Base-by-base conservation (phyloP, 2,329 filamentous ascomycete species). In the Phyllosticta citrichinensis region DNA sequence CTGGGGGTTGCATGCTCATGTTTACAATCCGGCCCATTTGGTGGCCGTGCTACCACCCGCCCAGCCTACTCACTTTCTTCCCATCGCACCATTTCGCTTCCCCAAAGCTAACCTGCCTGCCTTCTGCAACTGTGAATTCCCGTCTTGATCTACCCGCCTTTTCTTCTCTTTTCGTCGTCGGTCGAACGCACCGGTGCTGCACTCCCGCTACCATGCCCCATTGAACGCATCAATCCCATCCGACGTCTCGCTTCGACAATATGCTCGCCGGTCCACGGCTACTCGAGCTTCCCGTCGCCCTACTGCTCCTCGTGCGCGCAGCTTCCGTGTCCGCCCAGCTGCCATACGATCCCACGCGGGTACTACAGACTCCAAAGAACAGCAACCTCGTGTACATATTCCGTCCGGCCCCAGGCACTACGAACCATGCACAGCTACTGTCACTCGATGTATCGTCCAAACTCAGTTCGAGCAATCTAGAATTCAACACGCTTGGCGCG, bases 291-390 rank as follows among this genome's bases (percentile, higher is more conserved):
- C 51, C 59, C 55, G 25, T 17, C 54, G 59, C 12, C 30, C 55
- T 61, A 55, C 11, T 57, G 27, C 20, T 57, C 3, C 51, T 58
- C 9, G 30, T 62, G 24, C 55, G 54, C 24, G 50, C 55, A 5
- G 22, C 12, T 3, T 10, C 52, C 19, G 63, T 62, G 27, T 63
- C 67, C 58, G 75, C 76, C 51, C 72, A 77, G 56, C 80, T 91
- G 58, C 91, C 90, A 25, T 96, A 95, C 76, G 85, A 86, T 60
- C 88, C 90, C 2, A 91, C 91, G 0, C 84, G 83, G 30, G 81
- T 95, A 58, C 81, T 93, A 62, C 79, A 85, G 54, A 73, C 75
- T 74, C 62, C 72, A 77, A 58, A 78, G 81, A 75, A 76, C 58
- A 71, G 74, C 63, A 78, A 83, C 19, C 70, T 83, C 33, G 85